A percentile compares a stretch with the other conserved stretches of the same genome.
These are phyloP conservation scores for Suillus subaureus DNA, from an alignment of 768 basidiomycete genomes.

Conservation along the genomic window DNA sequence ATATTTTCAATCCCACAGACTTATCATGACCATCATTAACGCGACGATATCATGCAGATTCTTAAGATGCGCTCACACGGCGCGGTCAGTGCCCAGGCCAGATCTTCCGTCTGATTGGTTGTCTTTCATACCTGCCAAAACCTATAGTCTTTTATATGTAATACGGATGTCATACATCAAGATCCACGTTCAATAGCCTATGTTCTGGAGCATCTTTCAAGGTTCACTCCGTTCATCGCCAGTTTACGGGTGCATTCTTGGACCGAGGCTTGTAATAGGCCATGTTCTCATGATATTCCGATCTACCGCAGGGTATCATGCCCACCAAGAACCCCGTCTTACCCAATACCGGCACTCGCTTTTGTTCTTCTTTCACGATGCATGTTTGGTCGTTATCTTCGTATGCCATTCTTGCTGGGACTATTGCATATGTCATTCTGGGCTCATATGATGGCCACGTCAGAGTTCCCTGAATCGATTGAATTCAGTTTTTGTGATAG, in stretches of 20 bases:
- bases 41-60: neutral
- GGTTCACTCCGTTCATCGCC: neutral
- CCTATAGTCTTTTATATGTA: conserved; percentile 4
- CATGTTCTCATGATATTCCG: conserved; percentile 29
- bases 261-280: conserved; percentile 16
- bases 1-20: neutral
- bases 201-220: neutral
- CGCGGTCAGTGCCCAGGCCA: neutral
- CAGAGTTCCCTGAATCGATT: neutral
- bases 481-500: neutral
- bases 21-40: neutral
- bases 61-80: conserved; percentile 4
- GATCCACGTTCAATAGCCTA: neutral
- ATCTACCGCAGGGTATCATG: conserved; percentile 23
- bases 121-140: neutral
- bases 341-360: neutral
- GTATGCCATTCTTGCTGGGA: conserved; percentile 4
- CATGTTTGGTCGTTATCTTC: conserved; percentile 27
- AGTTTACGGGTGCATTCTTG: conserved; percentile 14
- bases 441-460: conserved; percentile 2
- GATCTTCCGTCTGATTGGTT: neutral
- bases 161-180: conserved; percentile 2
- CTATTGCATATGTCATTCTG: neutral
- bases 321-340: conserved; percentile 19
- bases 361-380: conserved; percentile 23